Conservation (phyloP, 2,329 filamentous ascomycete genomes). For the Epichloe aotearoae region DNA sequence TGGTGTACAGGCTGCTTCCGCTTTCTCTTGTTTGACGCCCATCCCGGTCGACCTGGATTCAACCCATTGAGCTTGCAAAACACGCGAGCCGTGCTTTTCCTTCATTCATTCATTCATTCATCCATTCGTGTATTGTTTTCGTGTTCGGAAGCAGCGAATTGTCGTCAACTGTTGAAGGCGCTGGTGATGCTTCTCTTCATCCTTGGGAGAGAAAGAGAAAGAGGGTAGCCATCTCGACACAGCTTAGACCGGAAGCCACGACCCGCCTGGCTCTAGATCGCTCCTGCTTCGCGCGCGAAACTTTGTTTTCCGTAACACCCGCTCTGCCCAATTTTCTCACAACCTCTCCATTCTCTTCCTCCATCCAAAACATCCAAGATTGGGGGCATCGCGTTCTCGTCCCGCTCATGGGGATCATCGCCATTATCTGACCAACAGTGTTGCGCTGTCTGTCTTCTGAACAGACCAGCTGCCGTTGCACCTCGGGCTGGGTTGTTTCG, state of each 20-base stretch:
- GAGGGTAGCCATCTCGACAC: conserved; percentile 1
- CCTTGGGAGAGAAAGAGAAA: background rate
- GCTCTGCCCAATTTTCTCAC: background rate
- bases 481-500: background rate
- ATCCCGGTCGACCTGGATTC: background rate
- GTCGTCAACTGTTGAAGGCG: no score
- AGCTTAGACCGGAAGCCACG: conserved; percentile 4
- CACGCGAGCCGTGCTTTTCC: no score
- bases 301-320: conserved; percentile 3
- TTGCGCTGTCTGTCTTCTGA: background rate
- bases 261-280: conserved; percentile 2
- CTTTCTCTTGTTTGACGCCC: background rate
- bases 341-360: background rate
- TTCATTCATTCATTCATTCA: no score
- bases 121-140: no score
- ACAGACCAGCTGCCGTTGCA: background rate
- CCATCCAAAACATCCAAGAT: background rate
- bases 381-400: background rate
- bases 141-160: no score
- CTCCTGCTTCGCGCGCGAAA: conserved; percentile 2
- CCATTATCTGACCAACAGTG: background rate
- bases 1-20: background rate
- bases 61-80: no score
- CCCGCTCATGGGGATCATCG: background rate
- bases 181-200: background rate